Base-by-base conservation (phyloP, 345 rosid species). In the Streptanthus diversifolius region DNA sequence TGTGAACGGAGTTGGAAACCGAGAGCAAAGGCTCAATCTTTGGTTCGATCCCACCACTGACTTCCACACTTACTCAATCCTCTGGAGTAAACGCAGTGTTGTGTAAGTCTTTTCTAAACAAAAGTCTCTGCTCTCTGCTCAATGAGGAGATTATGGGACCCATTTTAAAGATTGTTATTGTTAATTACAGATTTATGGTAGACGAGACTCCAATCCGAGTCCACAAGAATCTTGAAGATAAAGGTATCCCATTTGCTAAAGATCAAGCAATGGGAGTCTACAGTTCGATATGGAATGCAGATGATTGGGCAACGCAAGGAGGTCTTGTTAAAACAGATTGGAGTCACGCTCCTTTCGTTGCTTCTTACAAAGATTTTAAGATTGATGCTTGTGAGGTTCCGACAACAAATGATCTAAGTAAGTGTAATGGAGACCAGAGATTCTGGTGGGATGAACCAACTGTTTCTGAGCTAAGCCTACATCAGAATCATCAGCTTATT, bases 251-350 rank as follows among this genome's bases (percentile, higher is more conserved):
- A 1, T 95, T 80, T 63, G 98, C 98, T 0, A 95, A 84, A 85
- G 96, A 92, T 68, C 99, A 95, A 69, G 80, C 97, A 10, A 95
- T 95, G 99, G 96, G 99, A 2, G 92, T 90, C 0, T 92, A 90
- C 84, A 95, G 99, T 76, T 95, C 99, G 10, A 92, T 95, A 32
- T 95, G 99, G 99, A 95, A 95, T 11, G 99, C 99, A 1, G 99
- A 95, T 63, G 98, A 95, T 73, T 95, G 99, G 99, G 99, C 99
- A 1, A 95, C 99, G 0, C 99, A 90, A 62, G 99, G 99, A 25
- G 99, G 99, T 5, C 82, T 87, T 40, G 81, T 95, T 8, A 95
- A 95, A 83, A 95, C 99, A 0, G 97, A 95, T 44, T 95, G 98
- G 99, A 82, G 78, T 70, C 99, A 92, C 22, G 98, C 98, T 2